A percentile compares a stretch with the other conserved stretches of the same genome.
phyloP scores from a whole-genome alignment of 495 filamentous ascomycete species.

The Neurospora sp. region DNA sequence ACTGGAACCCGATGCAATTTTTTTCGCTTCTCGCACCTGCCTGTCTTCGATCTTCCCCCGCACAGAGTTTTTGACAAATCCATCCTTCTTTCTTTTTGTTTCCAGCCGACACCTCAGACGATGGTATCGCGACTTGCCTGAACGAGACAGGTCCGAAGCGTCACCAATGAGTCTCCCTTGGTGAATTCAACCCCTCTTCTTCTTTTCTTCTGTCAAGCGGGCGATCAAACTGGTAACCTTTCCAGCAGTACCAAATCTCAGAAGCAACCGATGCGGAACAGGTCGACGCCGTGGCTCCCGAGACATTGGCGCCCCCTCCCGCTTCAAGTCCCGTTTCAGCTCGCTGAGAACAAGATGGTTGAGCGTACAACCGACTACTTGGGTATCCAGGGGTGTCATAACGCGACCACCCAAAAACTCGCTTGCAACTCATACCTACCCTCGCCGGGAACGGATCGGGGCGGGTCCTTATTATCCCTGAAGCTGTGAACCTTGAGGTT shows the following conservation, averaged over 20 bases:
- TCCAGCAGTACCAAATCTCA: background rate
- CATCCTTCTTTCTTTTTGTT: background rate
- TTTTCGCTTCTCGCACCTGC: background rate
- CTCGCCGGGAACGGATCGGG: background rate
- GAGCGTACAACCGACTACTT: background rate
- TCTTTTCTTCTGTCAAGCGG: background rate
- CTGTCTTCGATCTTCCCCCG: background rate
- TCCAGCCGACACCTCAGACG: background rate
- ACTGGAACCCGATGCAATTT: background rate
- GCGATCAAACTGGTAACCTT: background rate
- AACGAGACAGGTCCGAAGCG: background rate
- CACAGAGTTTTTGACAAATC: background rate
- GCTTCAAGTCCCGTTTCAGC: background rate
- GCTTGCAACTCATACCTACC: background rate
- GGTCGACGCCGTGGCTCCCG: background rate
- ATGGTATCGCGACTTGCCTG: background rate
- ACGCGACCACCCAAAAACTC: background rate
- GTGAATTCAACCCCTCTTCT: background rate
- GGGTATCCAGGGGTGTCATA: background rate
- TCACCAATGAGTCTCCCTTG: background rate
- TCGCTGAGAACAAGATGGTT: background rate
- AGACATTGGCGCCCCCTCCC: background rate
- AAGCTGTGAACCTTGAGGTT: background rate
- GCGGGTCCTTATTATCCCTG: background rate
- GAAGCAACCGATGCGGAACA: background rate